Conservation (phyloP, 1,139 yeast species). For the Candida sanyaensis region DNA sequence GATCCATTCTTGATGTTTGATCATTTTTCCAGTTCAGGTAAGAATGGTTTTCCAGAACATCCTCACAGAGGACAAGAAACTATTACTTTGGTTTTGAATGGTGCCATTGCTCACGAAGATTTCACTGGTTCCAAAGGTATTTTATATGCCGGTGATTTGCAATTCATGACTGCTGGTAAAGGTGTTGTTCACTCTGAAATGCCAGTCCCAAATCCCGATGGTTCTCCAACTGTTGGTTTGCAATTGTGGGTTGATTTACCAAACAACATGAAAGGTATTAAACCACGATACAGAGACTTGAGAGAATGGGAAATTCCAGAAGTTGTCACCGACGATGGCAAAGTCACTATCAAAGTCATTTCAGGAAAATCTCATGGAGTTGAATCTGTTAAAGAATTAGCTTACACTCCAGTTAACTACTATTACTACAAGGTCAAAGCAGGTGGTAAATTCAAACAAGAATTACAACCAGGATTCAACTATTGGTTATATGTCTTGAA, state of each 20-base stretch:
- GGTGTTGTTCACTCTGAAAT: constrained; percentile 88
- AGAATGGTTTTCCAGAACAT: constrained; percentile 90
- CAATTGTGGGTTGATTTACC: constrained; percentile 95
- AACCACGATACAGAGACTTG: constrained; percentile 83
- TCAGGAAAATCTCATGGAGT: constrained; percentile 79
- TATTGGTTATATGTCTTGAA: constrained; percentile 69
- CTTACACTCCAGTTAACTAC: constrained; percentile 82
- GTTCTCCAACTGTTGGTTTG: constrained; percentile 64
- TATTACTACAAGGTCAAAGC: constrained; percentile 68
- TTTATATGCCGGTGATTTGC: constrained; percentile 81
- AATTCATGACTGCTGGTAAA: constrained; percentile 93
- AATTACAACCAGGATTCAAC: constrained; percentile 63
- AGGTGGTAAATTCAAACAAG: constrained; percentile 68
- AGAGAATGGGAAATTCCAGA: constrained; percentile 69
- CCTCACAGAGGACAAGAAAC: constrained; percentile 95
- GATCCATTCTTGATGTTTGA: constrained; percentile 86
- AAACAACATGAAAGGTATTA: constrained; percentile 59
- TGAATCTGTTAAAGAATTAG: constrained; percentile 71
- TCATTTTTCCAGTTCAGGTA: constrained; percentile 56
- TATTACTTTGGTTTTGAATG: constrained; percentile 70
- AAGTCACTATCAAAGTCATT: constrained; percentile 69
- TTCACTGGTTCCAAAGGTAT: constrained; percentile 84
- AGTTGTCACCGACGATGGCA: constrained; percentile 63
- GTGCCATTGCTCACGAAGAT: constrained; percentile 88
- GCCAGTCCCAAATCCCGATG: constrained; percentile 68